These are phyloP conservation scores for Sugiyamaella japonica DNA, from an alignment of 1,139 yeast species.

Conservation along the genomic window DNA sequence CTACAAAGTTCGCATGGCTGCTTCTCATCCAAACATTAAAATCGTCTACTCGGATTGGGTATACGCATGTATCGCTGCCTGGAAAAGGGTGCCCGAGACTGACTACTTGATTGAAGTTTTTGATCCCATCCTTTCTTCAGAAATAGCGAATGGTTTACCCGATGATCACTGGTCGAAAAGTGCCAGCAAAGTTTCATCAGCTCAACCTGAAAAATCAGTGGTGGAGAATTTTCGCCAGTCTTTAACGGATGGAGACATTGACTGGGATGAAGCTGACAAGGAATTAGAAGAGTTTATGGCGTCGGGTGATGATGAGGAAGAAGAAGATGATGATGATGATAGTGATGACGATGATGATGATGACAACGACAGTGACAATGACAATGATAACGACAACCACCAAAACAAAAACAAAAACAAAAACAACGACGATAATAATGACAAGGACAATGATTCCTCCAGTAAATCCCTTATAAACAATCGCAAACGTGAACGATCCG, in stretches of 20 bases:
- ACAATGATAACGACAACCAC: not conserved
- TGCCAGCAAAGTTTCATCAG: conserved; percentile 20
- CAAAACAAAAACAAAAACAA: not conserved
- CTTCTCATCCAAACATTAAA: conserved; percentile 49
- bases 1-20: conserved; percentile 72
- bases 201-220: conserved; percentile 23
- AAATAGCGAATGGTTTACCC: conserved; percentile 31
- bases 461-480: not conserved
- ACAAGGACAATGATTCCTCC: not conserved
- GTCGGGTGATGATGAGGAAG: conserved; percentile 37
- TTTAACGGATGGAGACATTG: conserved; percentile 38
- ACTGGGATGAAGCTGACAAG: conserved; percentile 43
- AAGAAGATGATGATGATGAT: conserved; percentile 34
- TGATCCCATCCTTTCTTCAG: conserved; percentile 14
- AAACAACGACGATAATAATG: not conserved
- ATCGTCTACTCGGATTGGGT: conserved; percentile 94
- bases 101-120: conserved; percentile 52
- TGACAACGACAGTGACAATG: conserved; percentile 23
- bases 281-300: conserved; percentile 43
- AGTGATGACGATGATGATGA: conserved; percentile 28
- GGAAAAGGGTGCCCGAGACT: conserved; percentile 70
- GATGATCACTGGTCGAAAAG: conserved; percentile 48
- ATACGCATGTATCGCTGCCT: conserved; percentile 75
- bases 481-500: conserved; percentile 6
- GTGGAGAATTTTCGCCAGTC: conserved; percentile 37